Base-by-base conservation (phyloP, 2,329 filamentous ascomycete species). In the Alternaria arbusti region DNA sequence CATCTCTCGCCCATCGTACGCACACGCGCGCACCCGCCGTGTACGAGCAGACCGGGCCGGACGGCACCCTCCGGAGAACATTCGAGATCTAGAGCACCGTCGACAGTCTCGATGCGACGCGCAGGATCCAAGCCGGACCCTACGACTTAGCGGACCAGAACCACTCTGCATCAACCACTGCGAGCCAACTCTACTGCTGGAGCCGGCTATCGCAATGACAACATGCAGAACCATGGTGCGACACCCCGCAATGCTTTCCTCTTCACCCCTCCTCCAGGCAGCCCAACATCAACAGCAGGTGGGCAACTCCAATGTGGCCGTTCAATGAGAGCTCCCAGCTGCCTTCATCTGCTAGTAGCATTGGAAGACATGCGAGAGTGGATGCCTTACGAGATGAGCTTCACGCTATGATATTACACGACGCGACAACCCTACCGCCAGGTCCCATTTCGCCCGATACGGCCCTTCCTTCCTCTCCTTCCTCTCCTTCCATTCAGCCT, bases 91-190 rank as follows among this genome's bases (percentile, higher is more conserved):
- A 40, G 8, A 15, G 20, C 23, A 12, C n/a, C n/a, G 5, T 28
- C 36, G 17, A 40, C 10, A 10, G 20, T 22, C 25, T 13, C 25
- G 22, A 28, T 26, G 17, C 22, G 10, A 28, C 17, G 47, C 55
- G 30, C 30, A 32, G 17, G 44, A 54, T 36, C 40, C 44, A 25
- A 50, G 46, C 8, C n/a, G 12, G 26, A 45, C 55, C 36, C 25
- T 49, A 52, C 22, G 15, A 45, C 43, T 47, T 55, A 59, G 44
- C 45, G 50, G 44, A 55, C 60, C 56, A 59, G 50, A 63, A 63
- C 55, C 50, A 55, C 17, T 51, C 50, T 32, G 28, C n/a, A 25
- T 36, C 56, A 50, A 44, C 56, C 56, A 54, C 56, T 59, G 32
- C 45, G 49, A 43, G 56, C 32, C 17, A 59, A 25, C 44, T n/a